Conservation (phyloP, 2,329 filamentous ascomycete genomes). For the Pseudogymnoascus sp. region DNA sequence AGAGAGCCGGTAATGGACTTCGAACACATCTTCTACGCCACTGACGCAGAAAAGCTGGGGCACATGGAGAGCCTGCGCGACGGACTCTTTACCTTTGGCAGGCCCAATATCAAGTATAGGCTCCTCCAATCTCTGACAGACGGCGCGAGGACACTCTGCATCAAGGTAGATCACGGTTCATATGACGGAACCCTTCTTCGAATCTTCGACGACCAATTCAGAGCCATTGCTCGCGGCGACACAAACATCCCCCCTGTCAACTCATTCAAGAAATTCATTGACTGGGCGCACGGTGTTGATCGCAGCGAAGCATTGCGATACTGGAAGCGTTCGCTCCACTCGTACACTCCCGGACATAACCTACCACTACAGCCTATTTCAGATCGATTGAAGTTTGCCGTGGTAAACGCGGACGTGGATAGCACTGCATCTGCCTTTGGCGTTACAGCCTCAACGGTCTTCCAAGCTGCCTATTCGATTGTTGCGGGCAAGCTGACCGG, state of each 20-base stretch:
- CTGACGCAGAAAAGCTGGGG: slow-evolving; percentile 19
- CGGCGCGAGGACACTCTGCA: slow-evolving; percentile 23
- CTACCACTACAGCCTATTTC: not conserved
- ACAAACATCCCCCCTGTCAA: slow-evolving; percentile 11
- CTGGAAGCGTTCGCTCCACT: slow-evolving; percentile 15
- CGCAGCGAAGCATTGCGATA: slow-evolving; percentile 18
- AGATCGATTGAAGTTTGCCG: not conserved
- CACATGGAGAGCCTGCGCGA: slow-evolving; percentile 23
- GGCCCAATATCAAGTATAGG: slow-evolving; percentile 29
- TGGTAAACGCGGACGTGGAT: slow-evolving; percentile 17
- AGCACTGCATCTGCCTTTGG: slow-evolving; percentile 18
- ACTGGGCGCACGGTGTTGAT: slow-evolving; percentile 17
- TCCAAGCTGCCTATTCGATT: slow-evolving; percentile 29
- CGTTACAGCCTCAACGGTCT: slow-evolving; percentile 29
- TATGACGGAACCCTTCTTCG: slow-evolving; percentile 32
- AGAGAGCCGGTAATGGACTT: slow-evolving; percentile 15
- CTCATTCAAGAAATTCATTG: slow-evolving; percentile 24
- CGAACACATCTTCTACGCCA: slow-evolving; percentile 11
- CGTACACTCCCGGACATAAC: slow-evolving; percentile 9
- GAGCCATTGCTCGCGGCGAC: slow-evolving; percentile 18
- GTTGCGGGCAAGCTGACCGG: slow-evolving; percentile 22
- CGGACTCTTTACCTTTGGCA: slow-evolving; percentile 25
- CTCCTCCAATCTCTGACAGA: slow-evolving; percentile 20
- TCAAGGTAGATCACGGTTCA: slow-evolving; percentile 29
- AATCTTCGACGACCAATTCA: slow-evolving; percentile 30